A percentile compares a stretch with the other conserved stretches of the same genome.
phyloP scores from a whole-genome alignment of 2,329 filamentous ascomycete genomes.

The Phialocephala subalpina region DNA sequence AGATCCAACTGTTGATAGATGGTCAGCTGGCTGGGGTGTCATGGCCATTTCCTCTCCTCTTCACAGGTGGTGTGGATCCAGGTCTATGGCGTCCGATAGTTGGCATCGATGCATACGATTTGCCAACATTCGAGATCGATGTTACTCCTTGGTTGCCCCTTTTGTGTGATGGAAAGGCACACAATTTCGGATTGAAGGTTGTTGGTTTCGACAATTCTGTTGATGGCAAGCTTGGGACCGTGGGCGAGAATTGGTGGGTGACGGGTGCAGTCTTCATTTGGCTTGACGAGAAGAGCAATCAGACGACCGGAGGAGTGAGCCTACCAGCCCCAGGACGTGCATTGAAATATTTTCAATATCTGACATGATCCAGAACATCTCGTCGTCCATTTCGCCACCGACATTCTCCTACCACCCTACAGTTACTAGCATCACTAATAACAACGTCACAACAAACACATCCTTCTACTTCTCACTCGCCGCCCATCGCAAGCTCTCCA shows the following conservation, averaged over 20 bases:
- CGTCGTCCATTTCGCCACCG: slow-evolving; percentile 30
- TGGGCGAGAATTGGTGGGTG: slow-evolving; percentile 68
- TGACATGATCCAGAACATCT: slow-evolving; percentile 23
- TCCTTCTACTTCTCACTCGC: slow-evolving; percentile 42
- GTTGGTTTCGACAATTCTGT: slow-evolving; percentile 67
- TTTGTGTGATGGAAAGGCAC: slow-evolving; percentile 67
- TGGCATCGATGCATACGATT: slow-evolving; percentile 78
- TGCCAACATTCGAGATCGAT: slow-evolving; percentile 80
- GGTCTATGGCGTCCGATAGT: slow-evolving; percentile 79
- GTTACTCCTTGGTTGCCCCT: slow-evolving; percentile 76
- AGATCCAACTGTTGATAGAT: slow-evolving; percentile 76
- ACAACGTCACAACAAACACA: slow-evolving; percentile 39
- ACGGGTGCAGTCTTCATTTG: slow-evolving; percentile 78
- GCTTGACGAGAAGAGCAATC: slow-evolving; percentile 42
- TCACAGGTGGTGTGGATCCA: slow-evolving; percentile 79
- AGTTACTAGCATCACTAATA: slow-evolving; percentile 33
- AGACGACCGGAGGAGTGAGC: slow-evolving; percentile 24
- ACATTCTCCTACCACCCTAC: slow-evolving; percentile 39
- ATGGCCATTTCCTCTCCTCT: slow-evolving; percentile 44
- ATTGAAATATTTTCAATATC: background rate
- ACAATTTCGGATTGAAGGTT: slow-evolving; percentile 72
- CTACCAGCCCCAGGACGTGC: background rate
- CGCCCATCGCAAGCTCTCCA: slow-evolving; percentile 39
- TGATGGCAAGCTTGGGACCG: slow-evolving; percentile 67
- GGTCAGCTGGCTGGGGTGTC: slow-evolving; percentile 46